Evolutionary conservation across 2,329 filamentous ascomycete species (phyloP).

Genomic region (Fusarium sororula): DNA sequence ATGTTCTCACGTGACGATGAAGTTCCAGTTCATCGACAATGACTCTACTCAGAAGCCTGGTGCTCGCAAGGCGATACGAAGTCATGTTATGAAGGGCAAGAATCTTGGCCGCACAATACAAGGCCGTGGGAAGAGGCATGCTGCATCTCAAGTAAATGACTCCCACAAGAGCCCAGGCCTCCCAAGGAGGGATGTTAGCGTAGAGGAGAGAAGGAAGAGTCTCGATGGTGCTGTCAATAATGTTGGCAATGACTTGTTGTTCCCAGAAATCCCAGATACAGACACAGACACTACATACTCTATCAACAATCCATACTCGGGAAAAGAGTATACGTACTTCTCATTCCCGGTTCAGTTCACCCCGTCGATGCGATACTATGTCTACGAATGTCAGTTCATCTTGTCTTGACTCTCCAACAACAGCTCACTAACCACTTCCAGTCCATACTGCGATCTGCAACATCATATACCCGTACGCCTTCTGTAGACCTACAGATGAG

Average conservation of each 20-base stretch:
- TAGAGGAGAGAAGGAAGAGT: background rate
- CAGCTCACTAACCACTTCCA: background rate
- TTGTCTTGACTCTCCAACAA: background rate
- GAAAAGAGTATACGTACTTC: slow-evolving; percentile 33
- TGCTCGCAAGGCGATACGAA: slow-evolving; percentile 28
- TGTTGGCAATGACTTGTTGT: slow-evolving; percentile 6
- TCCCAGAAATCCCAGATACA: slow-evolving; percentile 16
- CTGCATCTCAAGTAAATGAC: background rate
- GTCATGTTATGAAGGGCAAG: slow-evolving; percentile 40
- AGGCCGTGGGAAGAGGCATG: slow-evolving; percentile 32
- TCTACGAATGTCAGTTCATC: slow-evolving; percentile 31
- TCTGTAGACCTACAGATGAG: slow-evolving; percentile 25
- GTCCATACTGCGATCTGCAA: slow-evolving; percentile 27
- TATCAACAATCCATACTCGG: slow-evolving; percentile 12
- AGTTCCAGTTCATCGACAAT: slow-evolving; percentile 33
- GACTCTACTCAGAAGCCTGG: background rate
- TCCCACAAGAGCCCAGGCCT: background rate
- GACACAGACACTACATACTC: slow-evolving; percentile 1
- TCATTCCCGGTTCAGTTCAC: slow-evolving; percentile 35
- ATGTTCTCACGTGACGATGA: slow-evolving; percentile 12
- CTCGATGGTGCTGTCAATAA: background rate
- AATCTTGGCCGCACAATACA: slow-evolving; percentile 32
- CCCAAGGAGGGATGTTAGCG: no score
- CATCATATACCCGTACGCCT: slow-evolving; percentile 25
- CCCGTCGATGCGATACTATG: slow-evolving; percentile 27